Evolutionary conservation across 2,329 filamentous ascomycete species (phyloP), one percentile per base, ranked within the genome.

Genomic region (Immersiporthe knoxdaviesiana): DNA sequence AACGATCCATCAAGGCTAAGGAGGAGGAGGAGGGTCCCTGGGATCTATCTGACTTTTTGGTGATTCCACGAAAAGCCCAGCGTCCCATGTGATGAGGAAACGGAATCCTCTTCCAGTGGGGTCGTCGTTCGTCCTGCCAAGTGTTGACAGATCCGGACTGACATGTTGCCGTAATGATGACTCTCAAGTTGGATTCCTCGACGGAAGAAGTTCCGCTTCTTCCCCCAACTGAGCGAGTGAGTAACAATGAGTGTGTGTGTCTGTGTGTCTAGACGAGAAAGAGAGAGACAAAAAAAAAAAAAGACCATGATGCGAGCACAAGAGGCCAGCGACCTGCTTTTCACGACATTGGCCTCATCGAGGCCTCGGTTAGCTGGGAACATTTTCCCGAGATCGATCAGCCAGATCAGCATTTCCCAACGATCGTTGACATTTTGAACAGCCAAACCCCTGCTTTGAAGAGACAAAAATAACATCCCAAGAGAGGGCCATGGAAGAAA

Each of bases 351-450:
- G n/a, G 54, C 47, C 12, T 66, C 65, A 64, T 27, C 60, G 63
- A 63, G 67, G 47, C 54, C 54, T 70, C 68, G 68, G 35, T 56
- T 67, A 44, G n/a, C 30, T 52, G 47, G 47, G 60, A 54, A 30
- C 65, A 44, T 27, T 24, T 16, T 65, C 52, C 68, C 68, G 61
- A 65, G 60, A 67, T 68, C 61, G 68, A 70, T 68, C 68, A 54
- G 35, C 65, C 58, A 32, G 68, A 65, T 68, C 61, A 65, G 54
- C 65, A 58, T 35, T 35, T 35, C 7, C 18, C 21, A 50, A 41
- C 24, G 56, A 59, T 59, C 16, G 56, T 59, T 30, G 16, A 35
- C 3, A 11, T 16, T 21, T n/a, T 10, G 32, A 3, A 10, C 6
- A n/a, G 30, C 56, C 56, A 8, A 32, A 8, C 21, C 32, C 32